phyloP scores from a whole-genome alignment of 129 eudicot species.

The Daucus carota region DNA sequence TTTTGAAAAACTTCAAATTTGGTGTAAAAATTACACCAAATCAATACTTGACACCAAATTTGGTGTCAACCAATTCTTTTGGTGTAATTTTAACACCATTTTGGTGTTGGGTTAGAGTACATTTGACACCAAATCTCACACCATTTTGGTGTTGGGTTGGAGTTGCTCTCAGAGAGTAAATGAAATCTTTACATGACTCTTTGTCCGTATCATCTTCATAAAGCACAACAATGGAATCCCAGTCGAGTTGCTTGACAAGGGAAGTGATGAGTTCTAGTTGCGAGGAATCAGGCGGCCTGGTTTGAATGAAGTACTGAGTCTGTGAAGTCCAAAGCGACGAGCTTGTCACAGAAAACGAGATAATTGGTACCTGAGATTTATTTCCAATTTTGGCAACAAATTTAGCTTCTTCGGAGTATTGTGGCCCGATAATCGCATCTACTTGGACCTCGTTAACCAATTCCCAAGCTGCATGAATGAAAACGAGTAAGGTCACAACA shows the following conservation, averaged over 20 bases:
- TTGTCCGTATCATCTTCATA: slow-evolving; percentile 15
- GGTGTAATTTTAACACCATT: too few species aligned
- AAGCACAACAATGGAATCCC: slow-evolving; percentile 20
- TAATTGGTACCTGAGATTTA: slow-evolving; percentile 25
- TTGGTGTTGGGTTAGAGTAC: too few species aligned
- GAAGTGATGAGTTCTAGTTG: slow-evolving; percentile 20
- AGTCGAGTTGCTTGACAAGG: slow-evolving; percentile 17
- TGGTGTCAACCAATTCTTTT: too few species aligned
- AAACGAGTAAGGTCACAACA: too few species aligned
- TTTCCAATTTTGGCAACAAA: slow-evolving; percentile 24
- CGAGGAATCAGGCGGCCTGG: slow-evolving; percentile 8
- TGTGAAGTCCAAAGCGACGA: neutral
- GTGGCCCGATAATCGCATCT: slow-evolving; percentile 26
- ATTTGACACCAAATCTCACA: too few species aligned
- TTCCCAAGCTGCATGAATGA: slow-evolving; percentile 21
- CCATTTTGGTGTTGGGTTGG: too few species aligned
- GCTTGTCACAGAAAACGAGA: slow-evolving; percentile 25
- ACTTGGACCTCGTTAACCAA: slow-evolving; percentile 22
- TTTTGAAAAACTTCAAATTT: too few species aligned
- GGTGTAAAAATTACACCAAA: too few species aligned
- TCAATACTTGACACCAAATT: too few species aligned
- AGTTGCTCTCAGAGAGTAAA: slow-evolving; percentile 13
- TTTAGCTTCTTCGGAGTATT: neutral
- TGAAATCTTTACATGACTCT: slow-evolving; percentile 10
- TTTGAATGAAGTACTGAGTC: slow-evolving; percentile 8